These are phyloP conservation scores for Anisogramma anomala DNA, from an alignment of 2,329 filamentous ascomycete genomes.

Conservation along the genomic window DNA sequence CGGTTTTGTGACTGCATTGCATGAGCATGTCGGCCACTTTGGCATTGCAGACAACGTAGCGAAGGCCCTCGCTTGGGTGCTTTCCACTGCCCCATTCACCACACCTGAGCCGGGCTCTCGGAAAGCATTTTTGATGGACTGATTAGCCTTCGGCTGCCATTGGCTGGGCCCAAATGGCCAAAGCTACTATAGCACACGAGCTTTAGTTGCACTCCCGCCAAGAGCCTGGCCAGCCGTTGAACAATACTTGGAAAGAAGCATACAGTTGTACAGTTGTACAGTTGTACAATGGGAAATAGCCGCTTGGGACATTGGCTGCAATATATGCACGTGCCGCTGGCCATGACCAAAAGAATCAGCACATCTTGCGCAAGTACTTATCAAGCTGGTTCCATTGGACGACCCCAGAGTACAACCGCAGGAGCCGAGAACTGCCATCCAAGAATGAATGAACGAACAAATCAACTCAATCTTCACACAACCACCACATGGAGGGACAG, in stretches of 20 bases:
- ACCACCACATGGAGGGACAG: too few species aligned
- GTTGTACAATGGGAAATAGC: background rate
- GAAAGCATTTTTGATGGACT: too few species aligned
- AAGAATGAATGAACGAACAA: background rate
- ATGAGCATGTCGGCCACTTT: constrained; percentile 2
- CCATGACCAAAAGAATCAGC: background rate
- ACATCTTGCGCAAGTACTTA: background rate
- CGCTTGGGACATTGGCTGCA: background rate
- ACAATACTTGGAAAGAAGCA: too few species aligned
- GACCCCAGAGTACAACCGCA: background rate
- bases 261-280: too few species aligned
- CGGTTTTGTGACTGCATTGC: constrained; percentile 14
- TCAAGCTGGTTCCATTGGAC: background rate
- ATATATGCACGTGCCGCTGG: too few species aligned
- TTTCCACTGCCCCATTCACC: background rate
- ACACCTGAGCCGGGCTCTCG: background rate
- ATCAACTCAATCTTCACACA: background rate
- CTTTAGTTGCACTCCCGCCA: too few species aligned
- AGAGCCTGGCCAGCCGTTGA: too few species aligned
- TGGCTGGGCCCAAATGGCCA: too few species aligned
- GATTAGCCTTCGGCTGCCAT: too few species aligned
- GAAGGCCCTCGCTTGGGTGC: background rate
- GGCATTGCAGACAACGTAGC: background rate
- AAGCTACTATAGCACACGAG: too few species aligned
- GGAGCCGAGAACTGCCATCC: background rate